Base-by-base conservation (phyloP, 164 flowering plant species). In the Magnolia officinalis region DNA sequence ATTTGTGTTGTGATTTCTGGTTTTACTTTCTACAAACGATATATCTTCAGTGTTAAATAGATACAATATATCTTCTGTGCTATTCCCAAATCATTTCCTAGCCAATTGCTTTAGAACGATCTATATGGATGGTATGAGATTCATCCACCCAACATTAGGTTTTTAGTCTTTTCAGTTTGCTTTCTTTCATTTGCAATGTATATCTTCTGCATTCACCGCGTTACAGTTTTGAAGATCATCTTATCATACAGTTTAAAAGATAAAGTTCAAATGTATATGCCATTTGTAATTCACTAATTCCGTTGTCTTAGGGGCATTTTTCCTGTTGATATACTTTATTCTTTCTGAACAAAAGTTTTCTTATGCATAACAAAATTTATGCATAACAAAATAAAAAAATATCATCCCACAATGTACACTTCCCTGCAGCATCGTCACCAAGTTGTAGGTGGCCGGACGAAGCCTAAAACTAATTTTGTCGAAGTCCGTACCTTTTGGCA, bases 401-500 rank as follows among this genome's bases (percentile, higher is more conserved):
- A 2, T 1, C 14, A 2, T n/a, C 52, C 14, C 63, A 20, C 68
- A 23, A 75, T 20, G 16, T 75, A 23, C 37, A 23, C 29, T 67
- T 20, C 63, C 26, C 67, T 67, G 67, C 88, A 88, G 90, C 81
- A 77, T 51, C 74, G 71, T 26, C 82, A 85, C 67, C 88, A 86
- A 80, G 85, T 78, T 23, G 52, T 78, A 70, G 24, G 81, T 69
- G 98, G 95, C 66, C 87, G 86, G 85, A 90, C 87, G 80, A 94
- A 88, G 75, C 93, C 97, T 18, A 96, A 96, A 85, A 90, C 98
- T 73, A 96, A 92, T 82, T 96, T 96, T 87, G 99, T 94, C 72
- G 99, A 96, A 90, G 85, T 90, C 50, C 97, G 98, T 37, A 94
- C 99, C 19, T 96, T 92, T 88, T 92, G 87, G 95, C 96, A 96